phyloP scores from a whole-genome alignment of 257 asterid species.

The Phtheirospermum japonicum region DNA sequence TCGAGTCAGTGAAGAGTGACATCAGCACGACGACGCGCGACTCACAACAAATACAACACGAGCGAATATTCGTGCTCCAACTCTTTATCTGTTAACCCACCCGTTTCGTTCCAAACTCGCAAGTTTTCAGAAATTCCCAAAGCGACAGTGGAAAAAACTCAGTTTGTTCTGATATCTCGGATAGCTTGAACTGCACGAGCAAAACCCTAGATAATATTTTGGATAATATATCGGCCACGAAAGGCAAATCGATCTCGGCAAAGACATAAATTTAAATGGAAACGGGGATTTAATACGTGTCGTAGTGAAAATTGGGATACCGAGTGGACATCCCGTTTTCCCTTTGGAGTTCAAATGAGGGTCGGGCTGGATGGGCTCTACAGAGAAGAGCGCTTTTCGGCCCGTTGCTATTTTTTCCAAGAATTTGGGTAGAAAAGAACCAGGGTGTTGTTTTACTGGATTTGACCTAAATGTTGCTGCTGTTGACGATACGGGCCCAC shows the following conservation, averaged over 20 bases:
- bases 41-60: slow-evolving; percentile 33
- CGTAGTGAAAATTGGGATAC: slow-evolving; percentile 49
- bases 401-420: slow-evolving; percentile 28
- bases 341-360: slow-evolving; percentile 50
- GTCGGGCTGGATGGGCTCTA: slow-evolving; percentile 48
- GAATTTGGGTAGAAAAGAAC: slow-evolving; percentile 12
- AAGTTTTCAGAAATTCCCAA: slow-evolving; percentile 32
- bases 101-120: slow-evolving; percentile 28
- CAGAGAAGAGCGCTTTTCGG: slow-evolving; percentile 55
- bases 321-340: slow-evolving; percentile 32
- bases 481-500: slow-evolving; percentile 34
- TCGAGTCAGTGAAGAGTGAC: slow-evolving; percentile 20
- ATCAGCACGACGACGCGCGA: slow-evolving; percentile 14
- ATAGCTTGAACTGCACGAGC: slow-evolving; percentile 19
- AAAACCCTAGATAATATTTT: slow-evolving; percentile 11
- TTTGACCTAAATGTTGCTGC: slow-evolving; percentile 60
- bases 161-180: slow-evolving; percentile 27
- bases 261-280: slow-evolving; percentile 37
- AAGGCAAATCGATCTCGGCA: slow-evolving; percentile 51
- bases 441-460: slow-evolving; percentile 31
- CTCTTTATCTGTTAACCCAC: slow-evolving; percentile 30
- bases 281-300: slow-evolving; percentile 38
- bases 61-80: slow-evolving; percentile 52
- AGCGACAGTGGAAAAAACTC: slow-evolving; percentile 20
- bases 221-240: too few species aligned